Evolutionary conservation across 106 monocot genomes (phyloP).

Genomic region (Platanthera zijinensis): DNA sequence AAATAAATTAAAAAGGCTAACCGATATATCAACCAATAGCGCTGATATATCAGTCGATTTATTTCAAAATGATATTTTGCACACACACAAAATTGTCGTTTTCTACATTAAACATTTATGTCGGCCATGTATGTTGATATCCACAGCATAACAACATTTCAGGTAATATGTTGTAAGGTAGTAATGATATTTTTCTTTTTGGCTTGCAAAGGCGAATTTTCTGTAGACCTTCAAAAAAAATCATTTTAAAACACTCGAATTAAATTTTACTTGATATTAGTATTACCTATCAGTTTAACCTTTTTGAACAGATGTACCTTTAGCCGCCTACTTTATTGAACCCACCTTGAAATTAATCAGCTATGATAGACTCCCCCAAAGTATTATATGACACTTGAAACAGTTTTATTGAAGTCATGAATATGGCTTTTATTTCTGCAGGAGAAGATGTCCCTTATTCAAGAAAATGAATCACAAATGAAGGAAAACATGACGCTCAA

Average conservation of each 20-base stretch:
- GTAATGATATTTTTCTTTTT: background rate
- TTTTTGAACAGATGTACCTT: background rate
- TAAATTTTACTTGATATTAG: background rate
- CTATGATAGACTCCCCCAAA: background rate
- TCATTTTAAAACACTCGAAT: background rate
- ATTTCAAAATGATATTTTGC: no score
- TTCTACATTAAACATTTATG: no score
- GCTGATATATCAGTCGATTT: no score
- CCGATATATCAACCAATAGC: no score
- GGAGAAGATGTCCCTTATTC: slow-evolving; percentile 83
- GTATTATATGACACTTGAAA: background rate
- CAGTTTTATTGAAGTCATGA: slow-evolving; percentile 3
- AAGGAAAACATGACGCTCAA: slow-evolving; percentile 68
- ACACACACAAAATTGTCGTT: no score
- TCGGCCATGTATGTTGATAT: no score
- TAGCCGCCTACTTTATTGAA: background rate
- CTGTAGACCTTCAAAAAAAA: background rate
- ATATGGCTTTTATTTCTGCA: slow-evolving; percentile 17
- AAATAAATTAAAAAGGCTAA: no score
- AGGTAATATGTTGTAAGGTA: no score
- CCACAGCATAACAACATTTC: no score
- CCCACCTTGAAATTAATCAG: background rate
- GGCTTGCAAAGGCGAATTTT: background rate
- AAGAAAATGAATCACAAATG: slow-evolving; percentile 60
- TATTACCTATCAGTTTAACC: background rate